Percentiles rank a stretch among this genome's conserved stretches.
Evolutionary conservation across 257 asterid genomes (phyloP).

Genomic region (Osmanthus fragrans): DNA sequence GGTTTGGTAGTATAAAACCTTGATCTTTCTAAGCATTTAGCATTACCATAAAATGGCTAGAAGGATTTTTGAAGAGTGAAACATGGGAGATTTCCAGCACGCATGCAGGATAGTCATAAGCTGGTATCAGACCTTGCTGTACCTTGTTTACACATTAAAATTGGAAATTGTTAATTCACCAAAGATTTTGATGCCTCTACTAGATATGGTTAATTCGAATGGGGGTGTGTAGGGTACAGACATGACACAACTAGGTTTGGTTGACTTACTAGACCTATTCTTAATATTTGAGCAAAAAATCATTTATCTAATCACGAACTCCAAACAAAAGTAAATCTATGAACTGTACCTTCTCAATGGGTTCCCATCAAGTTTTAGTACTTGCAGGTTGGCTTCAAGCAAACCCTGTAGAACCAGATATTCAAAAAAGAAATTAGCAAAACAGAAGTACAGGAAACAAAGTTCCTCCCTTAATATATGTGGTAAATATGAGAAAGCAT

Average conservation of each 20-base stretch:
- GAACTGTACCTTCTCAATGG: slow-evolving; percentile 78
- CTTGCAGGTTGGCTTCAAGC: slow-evolving; percentile 84
- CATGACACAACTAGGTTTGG: not conserved
- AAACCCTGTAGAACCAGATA: slow-evolving; percentile 64
- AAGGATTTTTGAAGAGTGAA: not conserved
- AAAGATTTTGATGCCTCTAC: not conserved
- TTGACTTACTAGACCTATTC: not conserved
- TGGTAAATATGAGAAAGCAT: slow-evolving; percentile 8
- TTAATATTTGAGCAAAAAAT: not conserved
- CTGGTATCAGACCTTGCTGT: not conserved
- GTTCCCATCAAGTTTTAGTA: slow-evolving; percentile 81
- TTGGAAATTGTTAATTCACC: not conserved
- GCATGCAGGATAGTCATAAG: not conserved
- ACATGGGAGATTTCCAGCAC: not conserved
- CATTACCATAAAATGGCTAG: not conserved
- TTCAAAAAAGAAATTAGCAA: slow-evolving; percentile 11
- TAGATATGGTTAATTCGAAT: not conserved
- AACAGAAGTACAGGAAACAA: not conserved
- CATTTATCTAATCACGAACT: not conserved
- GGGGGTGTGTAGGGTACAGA: not conserved
- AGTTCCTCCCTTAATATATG: not conserved
- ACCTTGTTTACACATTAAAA: no score
- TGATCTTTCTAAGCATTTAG: not conserved
- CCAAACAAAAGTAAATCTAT: slow-evolving; percentile 5
- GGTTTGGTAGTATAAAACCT: not conserved